Base-by-base conservation (phyloP, 2,329 filamentous ascomycete genomes). In the Pseudogymnoascus sp. region DNA sequence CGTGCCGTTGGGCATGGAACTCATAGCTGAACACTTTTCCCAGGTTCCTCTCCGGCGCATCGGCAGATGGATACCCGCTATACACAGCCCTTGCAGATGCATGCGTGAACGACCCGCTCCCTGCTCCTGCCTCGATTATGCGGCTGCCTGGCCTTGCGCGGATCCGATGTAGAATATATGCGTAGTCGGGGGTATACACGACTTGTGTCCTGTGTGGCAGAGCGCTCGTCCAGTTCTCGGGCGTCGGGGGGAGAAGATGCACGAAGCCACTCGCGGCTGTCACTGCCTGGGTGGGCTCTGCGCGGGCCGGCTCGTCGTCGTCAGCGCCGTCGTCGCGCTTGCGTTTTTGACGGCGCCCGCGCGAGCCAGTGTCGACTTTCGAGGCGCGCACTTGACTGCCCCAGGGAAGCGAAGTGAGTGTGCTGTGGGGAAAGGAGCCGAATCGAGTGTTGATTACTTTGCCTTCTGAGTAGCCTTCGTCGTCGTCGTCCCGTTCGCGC, bases 331-430 rank as follows among this genome's bases (percentile, higher is more conserved):
- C 24, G 63, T 62, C 61, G 61, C 76, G 72, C 70, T 80, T 81
- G 26, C 76, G 72, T 67, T 77, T 78, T 66, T 74, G 74, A 75
- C 87, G 88, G 61, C 89, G 83, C 35, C 91, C 91, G 69, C 92
- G 82, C n/a, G 91, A 95, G 11, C 93, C 92, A 0, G 93, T 97
- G 71, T 97, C 91, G 63, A 97, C 92, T 33, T 88, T 85, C 1
- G 92, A 96, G 6, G 95, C 95, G 56, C 91, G 83, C 21, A 97
- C 87, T 74, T 97, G 95, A 6, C 90, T 91, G 29, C 95, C 95
- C 93, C 93, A 97, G 44, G 90, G 89, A 62, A 92, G 80, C 4
- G 85, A 81, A 63, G 96, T 82, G 53, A 93, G 77, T 0, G 90
- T 93, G 10, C 84, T 88, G 73, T 93, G 90, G 0, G 90, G 90